Percentiles rank a stretch among this genome's conserved stretches.
Conservation (phyloP, 768 basidiomycete species). For the Austroboletus festivus region DNA sequence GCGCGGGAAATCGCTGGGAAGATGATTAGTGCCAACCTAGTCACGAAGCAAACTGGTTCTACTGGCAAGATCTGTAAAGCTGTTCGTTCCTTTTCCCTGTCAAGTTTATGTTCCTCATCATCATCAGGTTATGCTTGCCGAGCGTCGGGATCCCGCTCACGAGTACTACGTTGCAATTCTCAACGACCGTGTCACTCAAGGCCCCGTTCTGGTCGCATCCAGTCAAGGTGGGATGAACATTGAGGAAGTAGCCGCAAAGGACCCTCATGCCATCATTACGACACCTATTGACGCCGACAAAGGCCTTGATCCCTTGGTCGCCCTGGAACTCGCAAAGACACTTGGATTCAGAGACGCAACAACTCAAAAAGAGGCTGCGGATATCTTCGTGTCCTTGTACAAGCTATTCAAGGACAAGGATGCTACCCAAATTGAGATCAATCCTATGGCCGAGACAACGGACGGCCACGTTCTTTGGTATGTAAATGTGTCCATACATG, state of each 20-base stretch:
- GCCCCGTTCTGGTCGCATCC: constrained; percentile 91
- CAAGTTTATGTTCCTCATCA: constrained; percentile 12
- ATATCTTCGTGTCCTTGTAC: constrained; percentile 92
- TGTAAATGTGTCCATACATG: constrained; percentile 19
- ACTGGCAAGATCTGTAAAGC: constrained; percentile 93
- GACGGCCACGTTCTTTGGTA: constrained; percentile 94
- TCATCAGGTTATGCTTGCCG: constrained; percentile 91
- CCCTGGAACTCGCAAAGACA: constrained; percentile 77
- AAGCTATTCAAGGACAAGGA: constrained; percentile 98
- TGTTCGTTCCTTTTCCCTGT: constrained; percentile 43
- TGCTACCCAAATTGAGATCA: constrained; percentile 99
- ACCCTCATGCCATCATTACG: constrained; percentile 92
- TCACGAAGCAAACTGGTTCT: constrained; percentile 98
- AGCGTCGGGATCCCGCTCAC: constrained; percentile 88
- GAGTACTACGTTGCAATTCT: constrained; percentile 98
- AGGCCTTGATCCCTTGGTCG: constrained; percentile 72
- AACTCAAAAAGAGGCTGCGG: constrained; percentile 81
- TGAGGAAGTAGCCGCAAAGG: constrained; percentile 96
- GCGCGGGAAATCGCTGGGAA: constrained; percentile 83
- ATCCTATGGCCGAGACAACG: constrained; percentile 89
- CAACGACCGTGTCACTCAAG: constrained; percentile 87
- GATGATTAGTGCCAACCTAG: constrained; percentile 94
- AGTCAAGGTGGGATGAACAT: constrained; percentile 99
- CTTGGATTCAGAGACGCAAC: constrained; percentile 79
- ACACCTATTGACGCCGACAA: constrained; percentile 84